Evolutionary conservation across 805 yeast genomes (phyloP), one percentile per base, ranked within the genome.

Genomic region (Teunomyces aglyptinius): DNA sequence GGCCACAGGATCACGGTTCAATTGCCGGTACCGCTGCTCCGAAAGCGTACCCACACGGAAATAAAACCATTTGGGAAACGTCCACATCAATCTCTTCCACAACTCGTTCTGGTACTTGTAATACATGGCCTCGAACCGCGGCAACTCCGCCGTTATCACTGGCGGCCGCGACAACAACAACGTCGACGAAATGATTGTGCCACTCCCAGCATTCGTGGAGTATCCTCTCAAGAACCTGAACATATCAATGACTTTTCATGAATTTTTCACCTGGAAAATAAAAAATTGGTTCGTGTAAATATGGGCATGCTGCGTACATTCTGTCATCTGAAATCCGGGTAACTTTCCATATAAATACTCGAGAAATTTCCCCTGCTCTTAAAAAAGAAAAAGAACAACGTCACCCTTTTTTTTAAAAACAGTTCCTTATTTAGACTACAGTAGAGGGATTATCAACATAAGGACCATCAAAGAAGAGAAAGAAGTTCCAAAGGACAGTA

Each of bases 41-140:
- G 96, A 81, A 51, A 94, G 73, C 1, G 97, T 85, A 51, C 98
- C 98, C 57, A 80, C 84, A 61, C 86, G 88, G 72, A 84, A 94
- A 70, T 91, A 94, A 63, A 82, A 91, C 80, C 89, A 89, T 56
- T 85, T 83, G 4, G 99, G 98, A 67, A 94, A 94, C 0, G 98
- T 90, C 96, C 97, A 90, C 96, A 91, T 90, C 55, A 94, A 75
- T 58, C 98, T 79, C 60, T 83, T 83, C 74, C 90, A 91, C 46
- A 94, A 75, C 64, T 88, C 96, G 43, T 82, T 80, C 66, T 91
- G 96, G 64, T 94, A 94, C 45, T 81, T 73, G 63, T 86, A 88
- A 66, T 85, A 94, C 43, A 82, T 82, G 49, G 72, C 60, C 57
- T 89, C 97, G 56, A 92, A 85, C 47, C 74, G 79, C 7, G 85